Percentiles rank a stretch among this genome's conserved stretches.
These are phyloP conservation scores for Arthonia radiata DNA, from an alignment of 495 filamentous ascomycete genomes.

Conservation along the genomic window DNA sequence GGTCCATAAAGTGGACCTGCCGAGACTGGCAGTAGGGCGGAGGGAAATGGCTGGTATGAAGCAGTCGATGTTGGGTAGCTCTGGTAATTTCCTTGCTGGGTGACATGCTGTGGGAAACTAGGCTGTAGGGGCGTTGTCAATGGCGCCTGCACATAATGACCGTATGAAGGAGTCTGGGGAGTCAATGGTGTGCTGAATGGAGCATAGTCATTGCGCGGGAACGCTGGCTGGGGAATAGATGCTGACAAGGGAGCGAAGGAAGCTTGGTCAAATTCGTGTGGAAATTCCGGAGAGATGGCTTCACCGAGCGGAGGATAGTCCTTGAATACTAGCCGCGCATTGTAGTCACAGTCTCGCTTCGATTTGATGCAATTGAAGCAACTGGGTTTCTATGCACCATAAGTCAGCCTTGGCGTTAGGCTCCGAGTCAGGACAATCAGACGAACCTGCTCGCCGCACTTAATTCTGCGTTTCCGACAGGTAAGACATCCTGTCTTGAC, in stretches of 20 bases:
- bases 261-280: conserved; percentile 15
- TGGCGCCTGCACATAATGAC: conserved; percentile 2
- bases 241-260: conserved; percentile 16
- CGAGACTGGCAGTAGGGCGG: no score
- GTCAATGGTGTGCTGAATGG: conserved; percentile 5
- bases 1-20: no score
- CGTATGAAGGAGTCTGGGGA: conserved; percentile 7
- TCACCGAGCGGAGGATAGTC: conserved; percentile 49
- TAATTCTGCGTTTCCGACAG: conserved; percentile 84
- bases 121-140: not conserved
- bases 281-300: conserved; percentile 8
- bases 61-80: no score
- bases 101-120: no score
- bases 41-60: no score
- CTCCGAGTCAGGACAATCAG: no score
- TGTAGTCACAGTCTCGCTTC: conserved; percentile 83
- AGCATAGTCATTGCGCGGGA: not conserved
- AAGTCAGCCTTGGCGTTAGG: no score
- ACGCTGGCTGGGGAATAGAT: conserved; percentile 6
- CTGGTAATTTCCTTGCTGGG: no score
- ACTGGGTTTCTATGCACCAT: conserved; percentile 60
- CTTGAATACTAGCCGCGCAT: conserved; percentile 78
- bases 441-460: conserved; percentile 96
- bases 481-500: no score
- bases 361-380: conserved; percentile 90